Base-by-base conservation (phyloP, 2,329 filamentous ascomycete species). In the Clarireedia monteithiana region DNA sequence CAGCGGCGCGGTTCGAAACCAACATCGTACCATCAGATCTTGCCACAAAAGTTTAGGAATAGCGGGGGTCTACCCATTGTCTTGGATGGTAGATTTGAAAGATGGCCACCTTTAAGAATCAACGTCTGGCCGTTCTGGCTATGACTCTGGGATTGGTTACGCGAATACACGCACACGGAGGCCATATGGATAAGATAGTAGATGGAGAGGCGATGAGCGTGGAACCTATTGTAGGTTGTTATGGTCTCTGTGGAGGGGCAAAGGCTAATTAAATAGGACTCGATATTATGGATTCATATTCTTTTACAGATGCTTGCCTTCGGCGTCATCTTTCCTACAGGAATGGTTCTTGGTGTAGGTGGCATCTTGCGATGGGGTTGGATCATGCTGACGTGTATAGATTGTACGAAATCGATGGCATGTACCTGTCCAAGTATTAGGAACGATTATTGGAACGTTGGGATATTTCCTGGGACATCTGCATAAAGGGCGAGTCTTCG, bases 321-420 rank as follows among this genome's bases (percentile, higher is more conserved):
- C 77, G 94, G 94, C 59, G 78, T 99, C 64, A 82, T 97, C 58
- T 97, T 96, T 67, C 94, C 94, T 10, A 79, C 89, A 15, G 94
- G 94, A 65, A 97, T 99, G 92, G 91, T 97, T 44, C 77, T 96
- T 17, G 92, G 92, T 58, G 89, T 94, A 82, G 66, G 86, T 74
- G 53, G 48, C 44, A 40, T n/a, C 39, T 42, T n/a, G 39, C n/a
- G 24, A 23, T 14, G 20, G 27, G 3, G 12, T 54, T 6, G 34
- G 23, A 17, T 23, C 30, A 49, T 54, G 44, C 51, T 54, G 48
- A 54, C 20, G 24, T 6, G n/a, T 6, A 47, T 69, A 95, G 86
- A 91, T 99, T 58, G 83, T 88, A 62, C 90, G 89, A 60, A 95
- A 86, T 59, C 84, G 89, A 72, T 97, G 90, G 89, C 94, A 99